phyloP scores from a whole-genome alignment of 352 stramenopile species.

The Globisporangium irregulare region DNA sequence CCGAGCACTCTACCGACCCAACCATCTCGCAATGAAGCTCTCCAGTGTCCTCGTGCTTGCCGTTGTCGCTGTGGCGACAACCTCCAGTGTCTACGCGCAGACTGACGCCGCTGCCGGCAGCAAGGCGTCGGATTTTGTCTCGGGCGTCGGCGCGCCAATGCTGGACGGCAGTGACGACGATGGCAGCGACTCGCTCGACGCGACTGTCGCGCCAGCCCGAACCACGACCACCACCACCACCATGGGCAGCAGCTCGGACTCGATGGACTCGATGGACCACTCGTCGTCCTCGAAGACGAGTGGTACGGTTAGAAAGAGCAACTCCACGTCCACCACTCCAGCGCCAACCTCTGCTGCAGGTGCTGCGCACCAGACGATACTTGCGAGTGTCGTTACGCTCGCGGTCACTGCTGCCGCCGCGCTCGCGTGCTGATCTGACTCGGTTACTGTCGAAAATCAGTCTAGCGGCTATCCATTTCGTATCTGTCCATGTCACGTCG shows the following conservation, averaged over 20 bases:
- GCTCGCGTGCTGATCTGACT: not conserved
- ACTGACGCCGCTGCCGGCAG: constrained; percentile 1
- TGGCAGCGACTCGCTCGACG: constrained; percentile 18
- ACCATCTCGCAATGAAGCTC: constrained; percentile 11
- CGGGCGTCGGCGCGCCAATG: constrained; percentile 10
- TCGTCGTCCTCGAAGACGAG: constrained; percentile 14
- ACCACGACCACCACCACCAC: not conserved
- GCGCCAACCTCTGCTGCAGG: constrained; percentile 3
- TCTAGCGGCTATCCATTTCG: not conserved
- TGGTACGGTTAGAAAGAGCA: constrained; percentile 17
- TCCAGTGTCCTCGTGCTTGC: constrained; percentile 3
- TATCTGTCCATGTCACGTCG: not conserved
- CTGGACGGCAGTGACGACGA: constrained; percentile 9
- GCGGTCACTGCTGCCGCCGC: constrained; percentile 23
- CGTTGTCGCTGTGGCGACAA: not conserved
- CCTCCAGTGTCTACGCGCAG: not conserved
- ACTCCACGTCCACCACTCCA: constrained; percentile 13
- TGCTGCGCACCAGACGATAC: constrained; percentile 9
- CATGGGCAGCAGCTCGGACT: not conserved
- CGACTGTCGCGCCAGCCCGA: not conserved
- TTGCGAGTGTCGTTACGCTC: constrained; percentile 22
- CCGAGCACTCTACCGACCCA: not conserved
- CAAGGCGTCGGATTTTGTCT: constrained; percentile 13
- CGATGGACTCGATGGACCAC: constrained; percentile 10
- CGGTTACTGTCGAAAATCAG: not conserved